Conservation (phyloP, 2,329 filamentous ascomycete genomes). For the Teratosphaeria destructans region DNA sequence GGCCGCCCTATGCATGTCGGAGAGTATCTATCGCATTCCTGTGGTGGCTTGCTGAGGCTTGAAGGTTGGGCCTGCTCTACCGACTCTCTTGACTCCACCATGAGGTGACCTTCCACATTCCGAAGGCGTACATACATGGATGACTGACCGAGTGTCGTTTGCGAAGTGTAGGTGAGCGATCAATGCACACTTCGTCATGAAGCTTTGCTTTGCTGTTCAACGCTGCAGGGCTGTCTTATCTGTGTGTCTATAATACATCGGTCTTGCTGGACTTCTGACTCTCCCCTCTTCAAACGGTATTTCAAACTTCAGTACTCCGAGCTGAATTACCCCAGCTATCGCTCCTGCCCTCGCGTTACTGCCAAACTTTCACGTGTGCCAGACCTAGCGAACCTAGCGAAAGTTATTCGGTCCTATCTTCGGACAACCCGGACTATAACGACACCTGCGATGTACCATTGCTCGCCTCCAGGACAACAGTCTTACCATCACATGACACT, state of each 20-base stretch:
- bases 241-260: neutral
- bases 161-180: neutral
- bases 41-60: neutral
- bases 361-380: neutral
- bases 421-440: neutral
- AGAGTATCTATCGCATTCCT: neutral
- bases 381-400: neutral
- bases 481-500: neutral
- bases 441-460: neutral
- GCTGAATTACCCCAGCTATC: neutral
- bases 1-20: neutral
- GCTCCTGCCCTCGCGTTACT: neutral
- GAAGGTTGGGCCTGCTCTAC: neutral
- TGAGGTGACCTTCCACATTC: conserved; percentile 1
- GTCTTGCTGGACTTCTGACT: neutral
- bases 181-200: neutral
- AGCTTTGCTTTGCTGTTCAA: neutral
- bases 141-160: neutral
- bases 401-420: neutral
- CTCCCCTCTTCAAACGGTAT: neutral
- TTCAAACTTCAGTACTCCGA: neutral
- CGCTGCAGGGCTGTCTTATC: neutral
- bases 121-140: neutral
- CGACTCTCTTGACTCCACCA: neutral
- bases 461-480: neutral